phyloP scores from a whole-genome alignment of 192 early-diverging fungal species.

The Mortierella alpina region DNA sequence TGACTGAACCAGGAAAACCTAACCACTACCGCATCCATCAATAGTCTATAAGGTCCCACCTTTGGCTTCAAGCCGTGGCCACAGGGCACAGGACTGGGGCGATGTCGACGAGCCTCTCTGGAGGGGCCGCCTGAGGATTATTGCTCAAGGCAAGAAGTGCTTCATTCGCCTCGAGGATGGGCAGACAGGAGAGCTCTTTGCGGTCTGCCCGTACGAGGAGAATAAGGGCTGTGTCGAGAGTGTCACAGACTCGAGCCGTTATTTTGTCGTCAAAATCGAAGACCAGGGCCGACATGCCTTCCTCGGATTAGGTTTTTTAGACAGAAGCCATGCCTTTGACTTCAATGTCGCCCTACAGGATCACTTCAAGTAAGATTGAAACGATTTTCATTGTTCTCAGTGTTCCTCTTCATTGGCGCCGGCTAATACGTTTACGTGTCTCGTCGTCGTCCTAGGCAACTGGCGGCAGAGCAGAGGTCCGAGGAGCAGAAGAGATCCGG shows the following conservation, averaged over 20 bases:
- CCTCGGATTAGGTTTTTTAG: conserved; percentile 87
- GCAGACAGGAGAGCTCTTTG: conserved; percentile 82
- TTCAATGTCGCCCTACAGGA: conserved; percentile 93
- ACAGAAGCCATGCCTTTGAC: conserved; percentile 86
- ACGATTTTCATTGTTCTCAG: not conserved
- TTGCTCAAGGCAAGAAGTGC: conserved; percentile 72
- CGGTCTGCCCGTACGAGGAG: conserved; percentile 78
- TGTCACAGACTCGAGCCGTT: conserved; percentile 85
- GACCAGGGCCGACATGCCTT: conserved; percentile 83
- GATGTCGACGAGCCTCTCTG: conserved; percentile 79
- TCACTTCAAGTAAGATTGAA: conserved; percentile 67
- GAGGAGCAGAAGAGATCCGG: conserved; percentile 47
- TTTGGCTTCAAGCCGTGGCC: conserved; percentile 60
- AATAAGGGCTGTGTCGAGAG: conserved; percentile 77
- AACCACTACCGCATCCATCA: not conserved
- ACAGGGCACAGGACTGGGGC: conserved; percentile 83
- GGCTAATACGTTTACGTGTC: not conserved
- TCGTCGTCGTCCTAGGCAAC: conserved; percentile 47
- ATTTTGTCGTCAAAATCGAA: conserved; percentile 87
- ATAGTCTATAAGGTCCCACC: conserved; percentile 79
- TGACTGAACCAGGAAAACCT: not conserved
- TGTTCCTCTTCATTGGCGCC: not conserved
- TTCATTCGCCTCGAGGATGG: conserved; percentile 81
- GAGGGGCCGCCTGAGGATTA: conserved; percentile 82
- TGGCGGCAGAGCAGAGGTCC: conserved; percentile 59